These are phyloP conservation scores for Rosellinia necatrix DNA, from an alignment of 2,329 filamentous ascomycete genomes.

Conservation along the genomic window DNA sequence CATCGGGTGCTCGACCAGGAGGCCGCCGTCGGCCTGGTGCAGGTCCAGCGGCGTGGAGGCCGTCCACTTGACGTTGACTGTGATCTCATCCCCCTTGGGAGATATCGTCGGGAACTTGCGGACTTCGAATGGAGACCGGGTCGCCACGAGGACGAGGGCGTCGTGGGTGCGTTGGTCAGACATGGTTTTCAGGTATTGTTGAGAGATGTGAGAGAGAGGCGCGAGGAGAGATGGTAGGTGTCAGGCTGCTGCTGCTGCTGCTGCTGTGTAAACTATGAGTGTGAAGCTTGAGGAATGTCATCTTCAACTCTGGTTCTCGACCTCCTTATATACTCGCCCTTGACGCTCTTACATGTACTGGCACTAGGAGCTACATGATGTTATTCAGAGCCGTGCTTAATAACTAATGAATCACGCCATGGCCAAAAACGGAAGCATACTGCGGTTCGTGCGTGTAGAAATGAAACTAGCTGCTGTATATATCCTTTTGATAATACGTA, in stretches of 20 bases:
- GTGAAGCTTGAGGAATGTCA: constrained; percentile 8
- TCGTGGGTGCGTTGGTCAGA: constrained; percentile 31
- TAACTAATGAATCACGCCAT: constrained; percentile 11
- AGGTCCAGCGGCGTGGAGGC: constrained; percentile 65
- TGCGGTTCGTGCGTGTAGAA: constrained; percentile 5
- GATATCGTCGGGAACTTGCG: constrained; percentile 33
- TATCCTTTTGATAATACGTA: background rate
- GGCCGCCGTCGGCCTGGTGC: constrained; percentile 64
- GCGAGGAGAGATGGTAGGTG: too few species aligned
- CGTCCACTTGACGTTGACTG: constrained; percentile 61
- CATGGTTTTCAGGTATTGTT: constrained; percentile 7
- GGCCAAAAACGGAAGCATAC: constrained; percentile 20
- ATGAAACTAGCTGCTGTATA: background rate
- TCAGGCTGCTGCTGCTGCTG: background rate
- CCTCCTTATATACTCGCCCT: constrained; percentile 12
- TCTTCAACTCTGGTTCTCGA: background rate
- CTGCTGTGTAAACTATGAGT: constrained; percentile 1
- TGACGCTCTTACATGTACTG: background rate
- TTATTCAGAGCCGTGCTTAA: background rate
- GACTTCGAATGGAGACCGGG: constrained; percentile 36
- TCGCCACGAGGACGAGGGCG: constrained; percentile 36
- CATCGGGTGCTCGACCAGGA: constrained; percentile 55
- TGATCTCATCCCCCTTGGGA: constrained; percentile 53
- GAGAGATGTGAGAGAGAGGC: background rate
- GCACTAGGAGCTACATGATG: background rate